Base-by-base conservation (phyloP, 345 rosid species). In the Limnanthes douglasii region DNA sequence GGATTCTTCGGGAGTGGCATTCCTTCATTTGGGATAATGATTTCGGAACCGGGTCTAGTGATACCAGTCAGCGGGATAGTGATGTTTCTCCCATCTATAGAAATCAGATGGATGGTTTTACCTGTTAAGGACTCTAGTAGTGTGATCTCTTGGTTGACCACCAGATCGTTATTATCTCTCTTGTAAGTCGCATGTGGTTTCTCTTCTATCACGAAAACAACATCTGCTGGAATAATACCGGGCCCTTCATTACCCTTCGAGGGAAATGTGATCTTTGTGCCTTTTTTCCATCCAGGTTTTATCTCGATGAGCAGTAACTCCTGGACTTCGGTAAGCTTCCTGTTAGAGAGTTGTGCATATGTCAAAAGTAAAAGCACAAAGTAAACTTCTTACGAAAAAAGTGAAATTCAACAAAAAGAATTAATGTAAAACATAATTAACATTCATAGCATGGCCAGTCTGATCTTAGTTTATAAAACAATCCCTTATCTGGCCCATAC, bases 261-360 rank as follows among this genome's bases (percentile, higher is more conserved):
- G 15, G 78, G 78, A 34, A 88, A 83, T 28, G 93, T 88, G 28
- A 88, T 76, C 64, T 76, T 88, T 14, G 94, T 83, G 34, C 97
- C 95, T 64, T 65, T 83, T 75, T 88, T 83, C 97, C 97, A 88
- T 32, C 97, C 97, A 15, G 95, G 84, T 65, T 65, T 88, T 59
- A 88, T 57, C 39, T 88, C 95, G 36, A 88, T 77, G 10, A 78
- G 68, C 62, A 88, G 37, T 41, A 80, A 83, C 60, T 88, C 95
- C 56, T 83, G 90, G 28, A 74, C 42, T 3, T 52, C 46, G 45
- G 56, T 66, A 21, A 43, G 23, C 58, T 34, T 68, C 11, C 97
- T 88, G 75, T 74, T 69, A 40, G 20, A 40, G 29, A 56, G 51
- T 38, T 43, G 39, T 39, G 25, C 38, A 46, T 11, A 9, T 19